phyloP scores from a whole-genome alignment of 305 asterid species.

The Solanum hybrid region DNA sequence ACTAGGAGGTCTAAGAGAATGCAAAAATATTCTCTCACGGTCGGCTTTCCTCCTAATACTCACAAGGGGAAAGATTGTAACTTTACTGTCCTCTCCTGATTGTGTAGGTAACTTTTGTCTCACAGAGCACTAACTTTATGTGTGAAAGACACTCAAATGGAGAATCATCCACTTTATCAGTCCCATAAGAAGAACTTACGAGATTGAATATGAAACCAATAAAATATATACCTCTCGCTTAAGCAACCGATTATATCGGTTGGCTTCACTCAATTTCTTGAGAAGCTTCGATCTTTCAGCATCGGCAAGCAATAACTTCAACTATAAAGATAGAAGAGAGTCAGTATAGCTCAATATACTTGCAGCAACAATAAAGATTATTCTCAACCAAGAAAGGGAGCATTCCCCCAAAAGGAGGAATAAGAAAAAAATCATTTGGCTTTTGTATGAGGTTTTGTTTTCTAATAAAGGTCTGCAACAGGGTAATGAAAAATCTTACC shows the following conservation, averaged over 20 bases:
- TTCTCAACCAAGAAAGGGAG: background rate
- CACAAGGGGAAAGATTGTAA: background rate
- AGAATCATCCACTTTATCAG: background rate
- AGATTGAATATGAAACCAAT: background rate
- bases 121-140: background rate
- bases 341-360: background rate
- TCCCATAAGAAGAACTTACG: background rate
- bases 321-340: slow-evolving; percentile 27
- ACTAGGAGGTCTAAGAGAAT: background rate
- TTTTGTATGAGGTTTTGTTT: background rate
- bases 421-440: background rate
- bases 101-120: background rate
- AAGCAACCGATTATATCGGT: slow-evolving; percentile 64
- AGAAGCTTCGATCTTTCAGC: slow-evolving; percentile 65
- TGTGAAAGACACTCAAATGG: background rate
- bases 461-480: background rate
- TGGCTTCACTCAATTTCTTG: slow-evolving; percentile 87
- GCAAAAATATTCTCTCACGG: background rate
- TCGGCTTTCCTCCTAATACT: background rate
- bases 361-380: background rate
- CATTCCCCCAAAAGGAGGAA: background rate
- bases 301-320: slow-evolving; percentile 57
- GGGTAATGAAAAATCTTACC: slow-evolving; percentile 22
- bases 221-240: slow-evolving; percentile 69
- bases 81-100: background rate